A percentile compares a stretch with the other conserved stretches of the same genome.
These are phyloP conservation scores for Entophlyctis luteolus DNA, from an alignment of 192 early-diverging fungal genomes.

Conservation along the genomic window DNA sequence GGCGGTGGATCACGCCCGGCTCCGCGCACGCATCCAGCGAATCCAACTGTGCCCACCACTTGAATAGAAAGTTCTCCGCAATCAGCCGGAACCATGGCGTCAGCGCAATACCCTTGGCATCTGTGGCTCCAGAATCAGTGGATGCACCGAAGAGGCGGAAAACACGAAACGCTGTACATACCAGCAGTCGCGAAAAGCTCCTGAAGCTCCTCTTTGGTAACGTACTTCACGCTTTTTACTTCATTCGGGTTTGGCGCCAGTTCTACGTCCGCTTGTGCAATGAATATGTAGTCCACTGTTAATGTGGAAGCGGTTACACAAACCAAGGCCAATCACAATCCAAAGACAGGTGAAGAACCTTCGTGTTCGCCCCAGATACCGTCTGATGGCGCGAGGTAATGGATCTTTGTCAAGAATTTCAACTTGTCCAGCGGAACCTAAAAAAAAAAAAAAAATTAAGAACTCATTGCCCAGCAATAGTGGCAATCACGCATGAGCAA, in stretches of 20 bases:
- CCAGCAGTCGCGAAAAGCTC: constrained; percentile 64
- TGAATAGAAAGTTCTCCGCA: constrained; percentile 85
- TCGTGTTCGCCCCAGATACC: constrained; percentile 99
- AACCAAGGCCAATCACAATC: background rate
- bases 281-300: constrained; percentile 89
- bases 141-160: background rate
- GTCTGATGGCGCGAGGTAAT: constrained; percentile 93
- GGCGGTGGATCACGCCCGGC: constrained; percentile 66
- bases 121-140: constrained; percentile 28
- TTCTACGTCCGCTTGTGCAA: constrained; percentile 74
- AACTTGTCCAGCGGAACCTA: constrained; percentile 82
- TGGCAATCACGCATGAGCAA: background rate
- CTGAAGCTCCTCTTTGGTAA: constrained; percentile 77
- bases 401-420: constrained; percentile 88
- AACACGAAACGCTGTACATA: constrained; percentile 26
- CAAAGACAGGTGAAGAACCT: constrained; percentile 35
- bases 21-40: constrained; percentile 58
- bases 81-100: constrained; percentile 98
- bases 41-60: constrained; percentile 92
- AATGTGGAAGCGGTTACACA: background rate
- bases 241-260: constrained; percentile 83
- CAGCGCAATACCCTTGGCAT: constrained; percentile 56
- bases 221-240: constrained; percentile 76
- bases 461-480: background rate
- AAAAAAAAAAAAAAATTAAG: background rate